phyloP scores from a whole-genome alignment of 805 yeast genomes.

The Cyberlindnera bimundalis region DNA sequence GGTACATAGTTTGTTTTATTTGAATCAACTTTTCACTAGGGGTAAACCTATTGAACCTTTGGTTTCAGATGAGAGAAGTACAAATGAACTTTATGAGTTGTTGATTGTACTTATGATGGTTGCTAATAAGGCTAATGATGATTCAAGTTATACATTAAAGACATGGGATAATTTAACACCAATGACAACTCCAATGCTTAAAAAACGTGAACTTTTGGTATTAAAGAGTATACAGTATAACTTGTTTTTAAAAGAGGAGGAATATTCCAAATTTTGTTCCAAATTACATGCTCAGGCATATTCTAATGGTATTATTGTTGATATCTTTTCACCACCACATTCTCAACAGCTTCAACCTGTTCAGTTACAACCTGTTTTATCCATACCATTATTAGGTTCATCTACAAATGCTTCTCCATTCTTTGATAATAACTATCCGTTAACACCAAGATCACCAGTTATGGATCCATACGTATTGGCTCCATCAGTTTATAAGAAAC shows the following conservation, averaged over 20 bases:
- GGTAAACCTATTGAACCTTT: not conserved
- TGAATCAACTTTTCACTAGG: slow-evolving; percentile 12
- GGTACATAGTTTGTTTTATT: slow-evolving; percentile 23
- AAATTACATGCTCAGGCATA: slow-evolving; percentile 8
- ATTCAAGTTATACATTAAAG: slow-evolving; percentile 47
- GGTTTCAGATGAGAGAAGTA: slow-evolving; percentile 4
- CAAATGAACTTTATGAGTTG: slow-evolving; percentile 16
- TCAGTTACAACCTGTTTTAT: slow-evolving; percentile 1
- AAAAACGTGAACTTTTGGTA: slow-evolving; percentile 19
- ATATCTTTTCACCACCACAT: slow-evolving; percentile 4
- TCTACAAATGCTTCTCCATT: slow-evolving; percentile 3
- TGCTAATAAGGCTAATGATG: slow-evolving; percentile 46
- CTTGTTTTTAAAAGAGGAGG: slow-evolving; percentile 19
- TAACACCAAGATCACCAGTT: slow-evolving; percentile 25
- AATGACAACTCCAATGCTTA: slow-evolving; percentile 13
- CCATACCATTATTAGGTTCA: not conserved
- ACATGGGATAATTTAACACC: slow-evolving; percentile 41
- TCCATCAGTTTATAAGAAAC: too few relatives aligned
- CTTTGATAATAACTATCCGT: slow-evolving; percentile 12
- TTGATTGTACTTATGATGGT: slow-evolving; percentile 32
- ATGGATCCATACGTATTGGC: slow-evolving; percentile 13
- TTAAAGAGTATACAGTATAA: slow-evolving; percentile 24
- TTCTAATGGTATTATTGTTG: slow-evolving; percentile 4
- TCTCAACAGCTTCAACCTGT: slow-evolving; percentile 6
- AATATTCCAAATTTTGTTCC: slow-evolving; percentile 13